Conservation (phyloP, 768 basidiomycete species). For the Royoungia palumana region DNA sequence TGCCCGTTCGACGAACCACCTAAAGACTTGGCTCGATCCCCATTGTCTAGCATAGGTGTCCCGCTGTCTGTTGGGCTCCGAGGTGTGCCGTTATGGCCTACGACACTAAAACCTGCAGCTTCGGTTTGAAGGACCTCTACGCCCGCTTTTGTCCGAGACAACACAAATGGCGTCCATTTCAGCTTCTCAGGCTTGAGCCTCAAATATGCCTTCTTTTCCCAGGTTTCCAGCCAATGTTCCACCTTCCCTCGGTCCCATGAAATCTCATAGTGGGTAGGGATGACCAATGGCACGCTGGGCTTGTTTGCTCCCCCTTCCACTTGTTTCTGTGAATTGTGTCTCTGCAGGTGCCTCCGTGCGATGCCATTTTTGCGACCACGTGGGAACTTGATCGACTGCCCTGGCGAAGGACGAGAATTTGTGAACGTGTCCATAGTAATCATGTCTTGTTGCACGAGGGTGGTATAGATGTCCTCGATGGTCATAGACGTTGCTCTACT, state of each 20-base stretch:
- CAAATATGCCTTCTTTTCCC: constrained; percentile 78
- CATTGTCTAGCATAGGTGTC: constrained; percentile 21
- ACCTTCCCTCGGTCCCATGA: constrained; percentile 69
- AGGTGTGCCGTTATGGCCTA: constrained; percentile 7
- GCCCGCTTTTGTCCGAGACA: constrained; percentile 45
- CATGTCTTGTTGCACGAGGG: constrained; percentile 71
- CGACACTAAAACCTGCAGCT: constrained; percentile 11
- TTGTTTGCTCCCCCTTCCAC: constrained; percentile 33
- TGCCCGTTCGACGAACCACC: constrained; percentile 13
- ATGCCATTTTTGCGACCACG: constrained; percentile 66
- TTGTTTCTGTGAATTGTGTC: constrained; percentile 46
- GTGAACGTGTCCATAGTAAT: constrained; percentile 53
- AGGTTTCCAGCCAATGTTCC: constrained; percentile 57
- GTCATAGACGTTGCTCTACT: constrained; percentile 86
- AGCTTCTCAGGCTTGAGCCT: constrained; percentile 76
- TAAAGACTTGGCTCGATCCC: constrained; percentile 16
- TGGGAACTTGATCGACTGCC: constrained; percentile 72
- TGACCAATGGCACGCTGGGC: constrained; percentile 52
- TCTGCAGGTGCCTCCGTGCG: constrained; percentile 61
- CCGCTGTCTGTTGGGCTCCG: constrained; percentile 20
- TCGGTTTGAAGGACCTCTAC: constrained; percentile 26
- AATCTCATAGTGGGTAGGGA: constrained; percentile 72
- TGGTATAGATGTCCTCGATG: constrained; percentile 77
- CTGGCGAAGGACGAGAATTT: constrained; percentile 62
- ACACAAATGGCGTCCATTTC: constrained; percentile 92